Conservation (phyloP, 2,329 filamentous ascomycete species). For the Xylariaceae sp. region DNA sequence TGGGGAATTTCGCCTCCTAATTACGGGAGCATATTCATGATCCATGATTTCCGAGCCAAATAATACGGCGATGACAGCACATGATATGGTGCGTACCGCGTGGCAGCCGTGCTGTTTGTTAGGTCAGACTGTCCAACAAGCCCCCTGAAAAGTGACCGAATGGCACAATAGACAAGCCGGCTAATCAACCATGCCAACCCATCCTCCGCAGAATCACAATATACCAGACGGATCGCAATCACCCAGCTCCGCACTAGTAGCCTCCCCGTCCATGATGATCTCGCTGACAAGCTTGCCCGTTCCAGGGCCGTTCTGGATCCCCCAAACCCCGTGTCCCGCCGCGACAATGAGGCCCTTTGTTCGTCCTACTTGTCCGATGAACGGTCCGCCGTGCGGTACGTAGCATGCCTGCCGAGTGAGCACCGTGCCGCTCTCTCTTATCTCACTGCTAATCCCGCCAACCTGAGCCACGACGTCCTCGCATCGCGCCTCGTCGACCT, state of each 20-base stretch:
- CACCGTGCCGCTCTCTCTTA: slow-evolving; percentile 54
- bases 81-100: too few species aligned
- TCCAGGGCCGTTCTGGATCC: slow-evolving; percentile 73
- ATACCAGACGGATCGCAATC: slow-evolving; percentile 52
- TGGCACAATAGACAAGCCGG: too few species aligned
- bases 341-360: slow-evolving; percentile 62
- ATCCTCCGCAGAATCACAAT: slow-evolving; percentile 22
- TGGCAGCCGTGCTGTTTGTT: too few species aligned
- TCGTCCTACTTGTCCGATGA: slow-evolving; percentile 61
- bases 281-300: slow-evolving; percentile 65
- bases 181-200: neutral
- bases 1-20: too few species aligned
- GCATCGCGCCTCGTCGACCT: slow-evolving; percentile 61
- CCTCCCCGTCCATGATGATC: slow-evolving; percentile 57
- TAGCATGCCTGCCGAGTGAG: slow-evolving; percentile 70
- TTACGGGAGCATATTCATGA: too few species aligned
- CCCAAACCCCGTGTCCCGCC: slow-evolving; percentile 76
- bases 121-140: too few species aligned
- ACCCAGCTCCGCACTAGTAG: slow-evolving; percentile 53
- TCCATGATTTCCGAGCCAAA: too few species aligned
- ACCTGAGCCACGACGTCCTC: slow-evolving; percentile 67
- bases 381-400: slow-evolving; percentile 64
- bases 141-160: too few species aligned
- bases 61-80: too few species aligned
- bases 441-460: slow-evolving; percentile 46